Percentiles rank a stretch among this genome's conserved stretches.
phyloP scores from a whole-genome alignment of 768 basidiomycete genomes.

The Suillus fuscotomentosus region DNA sequence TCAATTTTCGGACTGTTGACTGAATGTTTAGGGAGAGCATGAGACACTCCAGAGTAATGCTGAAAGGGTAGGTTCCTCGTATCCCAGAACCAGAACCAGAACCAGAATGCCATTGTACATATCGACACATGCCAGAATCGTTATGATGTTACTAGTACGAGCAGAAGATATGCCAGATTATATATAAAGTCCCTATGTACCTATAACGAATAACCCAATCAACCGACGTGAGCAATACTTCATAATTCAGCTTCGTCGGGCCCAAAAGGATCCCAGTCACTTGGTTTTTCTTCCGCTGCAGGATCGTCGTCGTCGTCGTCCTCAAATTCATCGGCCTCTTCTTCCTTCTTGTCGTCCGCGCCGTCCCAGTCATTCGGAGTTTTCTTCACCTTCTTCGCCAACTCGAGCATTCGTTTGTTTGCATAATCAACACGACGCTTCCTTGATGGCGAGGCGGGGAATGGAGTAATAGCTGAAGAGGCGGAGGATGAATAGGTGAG shows the following conservation, averaged over 20 bases:
- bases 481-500: slow-evolving; percentile 24
- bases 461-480: slow-evolving; percentile 22
- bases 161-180: not conserved
- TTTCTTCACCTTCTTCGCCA: slow-evolving; percentile 29
- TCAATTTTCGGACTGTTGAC: not conserved
- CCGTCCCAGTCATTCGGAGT: slow-evolving; percentile 15
- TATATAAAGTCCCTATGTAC: not conserved
- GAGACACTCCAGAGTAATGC: not conserved
- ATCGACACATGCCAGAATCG: not conserved
- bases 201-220: not conserved
- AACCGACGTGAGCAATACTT: not conserved
- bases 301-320: slow-evolving; percentile 13
- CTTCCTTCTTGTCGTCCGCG: slow-evolving; percentile 19
- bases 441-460: slow-evolving; percentile 23
- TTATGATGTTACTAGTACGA: not conserved
- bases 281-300: slow-evolving; percentile 27
- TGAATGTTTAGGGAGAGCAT: not conserved
- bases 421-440: slow-evolving; percentile 32
- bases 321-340: slow-evolving; percentile 18
- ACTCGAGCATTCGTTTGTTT: slow-evolving; percentile 24
- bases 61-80: not conserved
- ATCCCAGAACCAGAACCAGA: not conserved
- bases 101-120: not conserved
- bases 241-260: slow-evolving; percentile 25
- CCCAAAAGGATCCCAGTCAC: slow-evolving; percentile 30